Conservation (phyloP, 805 yeast genomes). For the Kluyveromyces wickerhamii region DNA sequence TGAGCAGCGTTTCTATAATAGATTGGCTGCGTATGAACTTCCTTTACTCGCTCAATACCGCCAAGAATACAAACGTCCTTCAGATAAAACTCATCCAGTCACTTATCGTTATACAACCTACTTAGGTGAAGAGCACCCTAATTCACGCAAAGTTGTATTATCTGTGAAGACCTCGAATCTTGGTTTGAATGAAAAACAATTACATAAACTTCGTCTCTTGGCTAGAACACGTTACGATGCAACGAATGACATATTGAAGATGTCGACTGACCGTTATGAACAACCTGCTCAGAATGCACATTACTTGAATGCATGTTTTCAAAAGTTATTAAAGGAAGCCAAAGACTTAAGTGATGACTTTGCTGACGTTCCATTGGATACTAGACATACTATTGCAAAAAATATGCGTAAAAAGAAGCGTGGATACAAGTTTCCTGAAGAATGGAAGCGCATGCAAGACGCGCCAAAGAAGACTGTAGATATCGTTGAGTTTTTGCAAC, state of each 20-base stretch:
- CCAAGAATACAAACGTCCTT: conserved; percentile 51
- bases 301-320: conserved; percentile 55
- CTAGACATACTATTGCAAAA: conserved; percentile 52
- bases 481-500: conserved; percentile 13
- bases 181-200: conserved; percentile 41
- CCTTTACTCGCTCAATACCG: conserved; percentile 76
- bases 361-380: conserved; percentile 74
- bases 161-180: conserved; percentile 46
- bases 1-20: conserved; percentile 63
- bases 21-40: conserved; percentile 87
- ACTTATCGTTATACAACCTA: conserved; percentile 65
- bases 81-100: conserved; percentile 42
- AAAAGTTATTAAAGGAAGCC: conserved; percentile 54
- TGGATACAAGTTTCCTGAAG: conserved; percentile 57
- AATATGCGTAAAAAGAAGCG: conserved; percentile 34
- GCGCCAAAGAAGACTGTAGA: conserved; percentile 42
- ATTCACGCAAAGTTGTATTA: conserved; percentile 52
- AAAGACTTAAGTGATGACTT: conserved; percentile 56
- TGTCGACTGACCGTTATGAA: conserved; percentile 56
- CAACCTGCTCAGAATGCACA: conserved; percentile 85
- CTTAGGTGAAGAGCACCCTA: conserved; percentile 61
- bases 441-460: conserved; percentile 71
- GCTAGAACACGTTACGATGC: conserved; percentile 73
- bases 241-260: conserved; percentile 48
- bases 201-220: conserved; percentile 70